Percentiles rank a stretch among this genome's conserved stretches.
These are phyloP conservation scores for Eremothecium coryli DNA, from an alignment of 1,139 yeast species.

Conservation along the genomic window DNA sequence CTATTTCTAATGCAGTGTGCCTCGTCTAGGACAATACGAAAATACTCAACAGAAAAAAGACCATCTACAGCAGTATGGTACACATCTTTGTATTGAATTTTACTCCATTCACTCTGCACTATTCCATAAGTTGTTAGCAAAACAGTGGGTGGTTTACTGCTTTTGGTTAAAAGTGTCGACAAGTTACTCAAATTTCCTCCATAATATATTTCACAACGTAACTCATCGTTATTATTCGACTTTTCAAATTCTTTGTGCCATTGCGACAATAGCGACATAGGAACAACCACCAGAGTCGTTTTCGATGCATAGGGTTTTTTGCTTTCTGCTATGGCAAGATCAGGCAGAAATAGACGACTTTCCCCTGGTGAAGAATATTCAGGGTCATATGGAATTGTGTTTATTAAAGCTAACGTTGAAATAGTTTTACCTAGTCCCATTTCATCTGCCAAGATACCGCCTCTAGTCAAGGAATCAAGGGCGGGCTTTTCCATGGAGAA, in stretches of 20 bases:
- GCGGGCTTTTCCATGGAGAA: slow-evolving; percentile 61
- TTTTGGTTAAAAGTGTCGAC: slow-evolving; percentile 20
- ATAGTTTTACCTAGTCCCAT: slow-evolving; percentile 96
- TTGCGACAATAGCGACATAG: slow-evolving; percentile 82
- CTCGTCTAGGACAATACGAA: slow-evolving; percentile 79
- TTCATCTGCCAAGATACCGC: slow-evolving; percentile 94
- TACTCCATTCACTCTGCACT: slow-evolving; percentile 60
- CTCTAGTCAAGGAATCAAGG: slow-evolving; percentile 47
- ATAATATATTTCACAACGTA: slow-evolving; percentile 54
- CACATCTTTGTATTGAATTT: slow-evolving; percentile 10
- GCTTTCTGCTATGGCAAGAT: too few species aligned
- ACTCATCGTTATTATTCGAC: slow-evolving; percentile 41
- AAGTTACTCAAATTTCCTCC: slow-evolving; percentile 55
- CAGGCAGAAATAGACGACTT: not conserved
- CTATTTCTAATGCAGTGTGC: slow-evolving; percentile 86
- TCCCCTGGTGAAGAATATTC: slow-evolving; percentile 9
- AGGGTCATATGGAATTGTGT: slow-evolving; percentile 49
- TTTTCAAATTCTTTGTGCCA: slow-evolving; percentile 79
- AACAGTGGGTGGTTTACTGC: slow-evolving; percentile 52
- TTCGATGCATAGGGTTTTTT: slow-evolving; percentile 47
- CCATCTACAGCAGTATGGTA: slow-evolving; percentile 34
- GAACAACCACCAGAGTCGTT: slow-evolving; percentile 77
- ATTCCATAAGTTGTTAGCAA: slow-evolving; percentile 86
- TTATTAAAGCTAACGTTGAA: slow-evolving; percentile 65
- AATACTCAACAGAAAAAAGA: slow-evolving; percentile 63